Conservation (phyloP, 2,329 filamentous ascomycete species). For the Pseudogymnoascus sp. region DNA sequence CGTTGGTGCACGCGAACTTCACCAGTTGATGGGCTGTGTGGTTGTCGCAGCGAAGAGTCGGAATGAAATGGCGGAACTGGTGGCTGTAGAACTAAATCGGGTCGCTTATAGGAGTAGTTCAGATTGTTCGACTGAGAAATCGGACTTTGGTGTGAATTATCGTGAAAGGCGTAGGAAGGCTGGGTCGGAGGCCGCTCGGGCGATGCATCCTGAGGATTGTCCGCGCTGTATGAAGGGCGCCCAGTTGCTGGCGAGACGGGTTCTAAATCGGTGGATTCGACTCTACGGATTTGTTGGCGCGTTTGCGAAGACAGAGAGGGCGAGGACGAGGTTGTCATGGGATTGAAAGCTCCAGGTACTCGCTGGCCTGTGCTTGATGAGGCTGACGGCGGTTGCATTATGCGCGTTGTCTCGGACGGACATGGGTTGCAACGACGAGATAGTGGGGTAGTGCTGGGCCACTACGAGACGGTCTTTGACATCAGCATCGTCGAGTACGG, state of each 20-base stretch:
- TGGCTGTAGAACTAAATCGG: neutral
- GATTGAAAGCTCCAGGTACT: constrained; percentile 12
- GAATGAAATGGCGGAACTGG: neutral
- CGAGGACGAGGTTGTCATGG: neutral
- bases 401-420: constrained; percentile 2
- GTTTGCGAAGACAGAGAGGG: neutral
- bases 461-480: neutral
- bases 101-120: neutral
- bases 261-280: constrained; percentile 10
- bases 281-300: constrained; percentile 8
- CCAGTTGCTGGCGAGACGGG: neutral
- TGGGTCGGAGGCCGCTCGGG: neutral
- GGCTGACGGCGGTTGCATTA: constrained; percentile 9
- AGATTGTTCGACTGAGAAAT: neutral
- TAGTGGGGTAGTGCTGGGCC: constrained; percentile 5
- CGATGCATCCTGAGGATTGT: constrained; percentile 5
- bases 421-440: neutral
- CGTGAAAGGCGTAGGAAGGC: neutral
- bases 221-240: neutral
- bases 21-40: constrained; percentile 28
- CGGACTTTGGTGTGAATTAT: neutral
- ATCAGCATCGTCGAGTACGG: neutral
- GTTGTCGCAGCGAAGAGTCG: constrained; percentile 38
- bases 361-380: constrained; percentile 8
- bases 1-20: constrained; percentile 44